Evolutionary conservation across 306 rosid genomes (phyloP).

Genomic region (Quercus alba): DNA sequence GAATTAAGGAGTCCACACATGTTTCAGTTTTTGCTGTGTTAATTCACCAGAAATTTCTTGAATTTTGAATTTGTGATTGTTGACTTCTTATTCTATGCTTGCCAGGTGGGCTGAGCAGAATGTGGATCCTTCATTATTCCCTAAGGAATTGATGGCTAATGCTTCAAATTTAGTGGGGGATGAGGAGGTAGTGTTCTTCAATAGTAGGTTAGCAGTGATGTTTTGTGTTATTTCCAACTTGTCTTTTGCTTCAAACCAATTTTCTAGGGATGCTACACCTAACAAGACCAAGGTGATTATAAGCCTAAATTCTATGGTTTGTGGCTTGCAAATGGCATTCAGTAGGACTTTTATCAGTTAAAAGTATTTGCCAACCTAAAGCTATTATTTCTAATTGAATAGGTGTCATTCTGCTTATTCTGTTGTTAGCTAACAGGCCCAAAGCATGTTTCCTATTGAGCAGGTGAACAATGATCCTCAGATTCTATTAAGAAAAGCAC

Average conservation of each 20-base stretch:
- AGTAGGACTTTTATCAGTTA: neutral
- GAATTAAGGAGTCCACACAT: neutral
- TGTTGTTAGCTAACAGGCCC: conserved; percentile 19
- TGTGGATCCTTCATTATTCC: conserved; percentile 87
- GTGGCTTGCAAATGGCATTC: neutral
- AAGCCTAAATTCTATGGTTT: neutral
- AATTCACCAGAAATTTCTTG: neutral
- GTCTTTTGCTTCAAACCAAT: neutral
- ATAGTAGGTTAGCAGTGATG: neutral
- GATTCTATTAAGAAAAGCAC: conserved; percentile 76
- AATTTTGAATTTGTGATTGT: neutral
- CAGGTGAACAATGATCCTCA: conserved; percentile 87
- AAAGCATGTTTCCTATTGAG: conserved; percentile 18
- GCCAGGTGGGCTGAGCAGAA: conserved; percentile 89
- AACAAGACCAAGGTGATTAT: no score
- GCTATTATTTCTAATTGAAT: neutral
- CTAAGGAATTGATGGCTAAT: conserved; percentile 73
- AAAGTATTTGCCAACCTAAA: neutral
- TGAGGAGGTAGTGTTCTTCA: conserved; percentile 55
- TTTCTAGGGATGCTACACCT: neutral
- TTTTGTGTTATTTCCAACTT: neutral
- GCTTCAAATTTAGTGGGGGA: conserved; percentile 57
- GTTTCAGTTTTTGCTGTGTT: neutral
- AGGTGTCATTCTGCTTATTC: neutral
- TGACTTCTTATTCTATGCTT: conserved; percentile 11